Conservation (phyloP, 352 stramenopile species). For the Pythium dissimile region DNA sequence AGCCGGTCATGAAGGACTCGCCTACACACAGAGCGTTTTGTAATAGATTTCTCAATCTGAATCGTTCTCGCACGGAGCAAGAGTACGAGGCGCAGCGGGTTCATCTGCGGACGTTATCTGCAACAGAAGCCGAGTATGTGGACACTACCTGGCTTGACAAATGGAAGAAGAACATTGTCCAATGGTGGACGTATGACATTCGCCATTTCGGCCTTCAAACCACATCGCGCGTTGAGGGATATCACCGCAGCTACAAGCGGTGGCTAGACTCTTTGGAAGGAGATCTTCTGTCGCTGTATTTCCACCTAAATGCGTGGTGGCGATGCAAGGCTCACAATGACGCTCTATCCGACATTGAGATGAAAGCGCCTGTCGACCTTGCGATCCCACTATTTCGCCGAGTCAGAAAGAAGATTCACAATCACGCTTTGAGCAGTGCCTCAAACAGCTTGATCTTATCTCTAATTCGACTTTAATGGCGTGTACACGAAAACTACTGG, state of each 20-base stretch:
- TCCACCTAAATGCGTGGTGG: background rate
- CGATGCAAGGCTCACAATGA: too few relatives aligned
- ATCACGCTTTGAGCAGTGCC: too few relatives aligned
- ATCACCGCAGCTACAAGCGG: constrained; percentile 12
- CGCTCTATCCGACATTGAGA: too few relatives aligned
- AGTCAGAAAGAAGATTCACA: too few relatives aligned
- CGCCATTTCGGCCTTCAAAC: constrained; percentile 18
- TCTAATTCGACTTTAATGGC: too few relatives aligned
- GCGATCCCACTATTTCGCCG: too few relatives aligned
- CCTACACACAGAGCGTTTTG: background rate
- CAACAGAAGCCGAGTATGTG: constrained; percentile 1
- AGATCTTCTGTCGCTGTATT: constrained; percentile 11
- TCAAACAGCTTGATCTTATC: too few relatives aligned
- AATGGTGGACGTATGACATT: constrained; percentile 11
- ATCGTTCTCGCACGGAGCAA: background rate
- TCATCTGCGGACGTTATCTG: background rate
- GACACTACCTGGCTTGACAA: constrained; percentile 18
- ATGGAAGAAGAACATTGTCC: constrained; percentile 19
- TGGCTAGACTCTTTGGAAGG: constrained; percentile 9
- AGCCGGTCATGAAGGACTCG: background rate
- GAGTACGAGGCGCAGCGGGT: constrained; percentile 3
- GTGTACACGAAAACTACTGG: too few relatives aligned
- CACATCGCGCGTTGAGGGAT: constrained; percentile 22
- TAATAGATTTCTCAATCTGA: background rate
- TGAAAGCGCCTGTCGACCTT: too few relatives aligned